Evolutionary conservation across 805 yeast species (phyloP), one percentile per base, ranked within the genome.

Genomic region (Yarrowia yakushimensis): DNA sequence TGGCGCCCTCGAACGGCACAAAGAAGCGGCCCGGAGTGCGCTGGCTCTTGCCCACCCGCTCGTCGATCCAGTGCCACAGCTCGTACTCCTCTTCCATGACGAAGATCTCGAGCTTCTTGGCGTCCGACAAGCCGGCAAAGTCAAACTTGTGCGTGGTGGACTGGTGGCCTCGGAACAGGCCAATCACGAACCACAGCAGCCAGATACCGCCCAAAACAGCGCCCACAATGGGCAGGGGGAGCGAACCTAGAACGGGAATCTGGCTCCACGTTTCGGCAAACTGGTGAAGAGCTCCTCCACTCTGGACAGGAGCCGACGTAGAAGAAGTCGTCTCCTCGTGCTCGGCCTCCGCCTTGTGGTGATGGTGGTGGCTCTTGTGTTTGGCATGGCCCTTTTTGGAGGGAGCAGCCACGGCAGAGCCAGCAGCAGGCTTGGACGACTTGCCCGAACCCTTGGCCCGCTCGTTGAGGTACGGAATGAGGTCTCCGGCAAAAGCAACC

Each of bases 41-140:
- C 28, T 39, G 42, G 20, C 48, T 55, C 61, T 55, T 70, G 34
- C 65, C 54, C 1, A 75, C 73, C 36, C 82, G 77, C 64, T 75
- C 77, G 43, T 78, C 79, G 43, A 88, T 78, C 96, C 96, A 88
- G 48, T 82, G 79, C 94, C 94, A 88, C 45, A 88, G 69, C 23
- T 80, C 79, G 17, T 79, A 77, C 72, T 88, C 91, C 64, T 84
- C 81, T 62, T 78, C 76, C 64, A 76, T 67, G 18, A 73, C 67
- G 65, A 74, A 63, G 64, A 75, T 60, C 31, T 64, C 64, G 60
- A 59, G 41, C 52, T 66, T 59, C 30, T 62, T 64, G 31, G 46
- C 50, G 69, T 41, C 63, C 68, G 77, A 48, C 64, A 66, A 62
- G 45, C 42, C 55, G 36, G 39, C 60, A 27, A 25, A 36, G 33